phyloP scores from a whole-genome alignment of 192 early-diverging fungal genomes.

The Gonapodya prolifera region DNA sequence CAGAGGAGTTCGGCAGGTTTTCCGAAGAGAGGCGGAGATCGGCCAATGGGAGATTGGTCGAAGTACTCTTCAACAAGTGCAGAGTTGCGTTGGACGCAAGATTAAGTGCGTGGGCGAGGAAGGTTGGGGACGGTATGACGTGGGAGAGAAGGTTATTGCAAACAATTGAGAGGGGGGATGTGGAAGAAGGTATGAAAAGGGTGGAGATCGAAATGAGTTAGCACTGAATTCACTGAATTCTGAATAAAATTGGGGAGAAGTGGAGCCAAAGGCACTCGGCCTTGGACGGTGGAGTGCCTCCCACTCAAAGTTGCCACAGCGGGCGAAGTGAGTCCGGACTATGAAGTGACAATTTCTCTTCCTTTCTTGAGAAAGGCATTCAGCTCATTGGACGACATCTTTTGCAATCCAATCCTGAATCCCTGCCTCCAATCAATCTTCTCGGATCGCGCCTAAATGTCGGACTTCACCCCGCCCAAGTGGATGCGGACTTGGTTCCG shows the following conservation, averaged over 20 bases:
- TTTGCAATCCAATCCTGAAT: too few species aligned
- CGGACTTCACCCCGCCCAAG: background rate
- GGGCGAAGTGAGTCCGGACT: too few species aligned
- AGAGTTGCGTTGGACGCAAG: background rate
- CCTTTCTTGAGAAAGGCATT: too few species aligned
- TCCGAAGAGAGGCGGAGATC: background rate
- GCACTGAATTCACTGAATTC: too few species aligned
- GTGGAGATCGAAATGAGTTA: background rate
- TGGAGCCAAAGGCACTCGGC: too few species aligned
- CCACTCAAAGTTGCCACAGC: too few species aligned
- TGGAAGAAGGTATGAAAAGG: background rate
- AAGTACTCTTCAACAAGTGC: background rate
- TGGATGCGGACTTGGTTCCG: background rate
- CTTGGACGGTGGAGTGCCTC: too few species aligned
- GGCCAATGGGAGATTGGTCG: background rate
- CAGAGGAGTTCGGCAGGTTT: background rate
- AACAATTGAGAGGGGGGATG: constrained; percentile 28
- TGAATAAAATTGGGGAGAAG: too few species aligned
- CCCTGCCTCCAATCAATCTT: too few species aligned
- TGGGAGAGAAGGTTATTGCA: constrained; percentile 53
- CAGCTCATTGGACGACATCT: too few species aligned
- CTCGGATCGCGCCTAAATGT: too few species aligned
- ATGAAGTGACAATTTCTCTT: too few species aligned
- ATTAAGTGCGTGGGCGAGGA: background rate
- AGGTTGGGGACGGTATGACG: constrained; percentile 49